Conservation (phyloP, 129 eudicot genomes). For the Smallanthus sonchifolius region DNA sequence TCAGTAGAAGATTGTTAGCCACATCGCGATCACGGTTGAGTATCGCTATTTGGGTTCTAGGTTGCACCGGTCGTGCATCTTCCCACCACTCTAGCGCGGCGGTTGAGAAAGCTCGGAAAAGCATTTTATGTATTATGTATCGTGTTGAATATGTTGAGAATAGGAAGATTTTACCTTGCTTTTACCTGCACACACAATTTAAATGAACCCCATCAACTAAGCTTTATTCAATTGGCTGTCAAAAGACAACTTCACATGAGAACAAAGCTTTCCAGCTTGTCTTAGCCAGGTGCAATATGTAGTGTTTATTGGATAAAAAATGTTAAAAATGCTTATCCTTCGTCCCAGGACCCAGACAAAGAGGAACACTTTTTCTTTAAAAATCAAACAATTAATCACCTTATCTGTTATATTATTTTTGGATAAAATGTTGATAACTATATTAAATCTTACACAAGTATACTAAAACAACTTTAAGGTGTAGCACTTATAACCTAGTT, state of each 20-base stretch:
- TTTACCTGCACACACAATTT: no score
- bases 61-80: no score
- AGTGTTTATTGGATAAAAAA: not conserved
- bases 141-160: no score
- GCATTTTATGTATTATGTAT: no score
- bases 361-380: not conserved
- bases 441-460: not conserved
- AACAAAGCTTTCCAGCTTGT: conserved; percentile 22
- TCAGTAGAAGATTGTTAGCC: no score
- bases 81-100: no score
- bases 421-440: not conserved
- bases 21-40: no score
- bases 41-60: no score
- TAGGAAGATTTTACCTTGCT: no score
- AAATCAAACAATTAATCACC: not conserved
- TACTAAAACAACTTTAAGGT: no score
- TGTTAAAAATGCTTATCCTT: not conserved
- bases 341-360: not conserved
- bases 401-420: not conserved
- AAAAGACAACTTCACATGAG: conserved; percentile 16
- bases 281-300: conserved; percentile 7
- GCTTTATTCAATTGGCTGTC: conserved; percentile 15
- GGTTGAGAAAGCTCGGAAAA: no score
- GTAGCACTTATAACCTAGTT: no score
- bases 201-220: not conserved